phyloP scores from a whole-genome alignment of 2,329 filamentous ascomycete genomes.

The Fusarium denticulatum region DNA sequence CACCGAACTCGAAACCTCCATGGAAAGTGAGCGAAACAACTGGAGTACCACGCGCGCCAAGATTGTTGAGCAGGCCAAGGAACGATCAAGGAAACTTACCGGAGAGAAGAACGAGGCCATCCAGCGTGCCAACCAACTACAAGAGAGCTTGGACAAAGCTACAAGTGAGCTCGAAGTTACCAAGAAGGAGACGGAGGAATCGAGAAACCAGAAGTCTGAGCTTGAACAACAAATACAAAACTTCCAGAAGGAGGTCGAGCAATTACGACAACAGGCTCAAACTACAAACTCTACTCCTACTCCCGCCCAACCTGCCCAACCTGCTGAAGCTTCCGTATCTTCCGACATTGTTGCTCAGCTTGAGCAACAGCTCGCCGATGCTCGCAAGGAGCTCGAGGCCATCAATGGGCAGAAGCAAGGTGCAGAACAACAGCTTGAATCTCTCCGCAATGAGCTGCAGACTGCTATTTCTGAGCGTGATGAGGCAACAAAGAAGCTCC shows the following conservation, averaged over 20 bases:
- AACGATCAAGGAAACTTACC: constrained; percentile 64
- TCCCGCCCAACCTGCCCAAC: constrained; percentile 45
- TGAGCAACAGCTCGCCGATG: constrained; percentile 60
- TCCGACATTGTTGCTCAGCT: constrained; percentile 59
- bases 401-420: constrained; percentile 74
- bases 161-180: constrained; percentile 66
- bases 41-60: constrained; percentile 65
- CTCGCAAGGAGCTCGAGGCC: constrained; percentile 70
- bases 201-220: constrained; percentile 47
- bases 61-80: constrained; percentile 71
- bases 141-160: constrained; percentile 59
- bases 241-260: constrained; percentile 56
- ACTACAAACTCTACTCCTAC: constrained; percentile 49
- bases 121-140: constrained; percentile 62
- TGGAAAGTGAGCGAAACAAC: constrained; percentile 64
- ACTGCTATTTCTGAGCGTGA: constrained; percentile 72
- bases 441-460: constrained; percentile 68
- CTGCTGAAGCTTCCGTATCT: constrained; percentile 53
- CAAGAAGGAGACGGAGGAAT: constrained; percentile 49
- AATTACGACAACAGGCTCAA: constrained; percentile 50
- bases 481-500: constrained; percentile 58
- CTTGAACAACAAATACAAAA: constrained; percentile 56
- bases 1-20: constrained; percentile 59
- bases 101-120: constrained; percentile 63
- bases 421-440: constrained; percentile 71